Evolutionary conservation across 176 grass and related monocot genomes (phyloP).

Genomic region (Lolium multiflorum): DNA sequence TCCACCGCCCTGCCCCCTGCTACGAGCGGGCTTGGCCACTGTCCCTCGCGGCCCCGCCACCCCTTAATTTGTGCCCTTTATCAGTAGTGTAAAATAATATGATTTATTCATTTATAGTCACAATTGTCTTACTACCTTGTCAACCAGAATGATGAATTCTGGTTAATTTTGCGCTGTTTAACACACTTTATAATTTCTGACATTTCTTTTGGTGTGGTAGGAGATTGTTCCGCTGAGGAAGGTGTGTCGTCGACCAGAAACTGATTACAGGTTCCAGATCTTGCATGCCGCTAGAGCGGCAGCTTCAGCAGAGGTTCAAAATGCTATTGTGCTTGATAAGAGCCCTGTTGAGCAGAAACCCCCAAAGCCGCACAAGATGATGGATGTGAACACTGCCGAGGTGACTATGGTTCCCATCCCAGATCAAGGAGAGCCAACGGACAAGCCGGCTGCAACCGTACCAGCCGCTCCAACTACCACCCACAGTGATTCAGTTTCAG

Average conservation of each 20-base stretch:
- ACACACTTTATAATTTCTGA: not conserved
- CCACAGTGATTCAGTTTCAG: constrained; percentile 40
- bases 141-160: not conserved
- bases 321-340: constrained; percentile 35
- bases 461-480: constrained; percentile 10
- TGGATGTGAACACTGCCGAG: constrained; percentile 78
- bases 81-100: too few relatives aligned
- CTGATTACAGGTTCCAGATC: constrained; percentile 86
- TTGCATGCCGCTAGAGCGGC: constrained; percentile 54
- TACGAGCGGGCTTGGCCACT: too few relatives aligned
- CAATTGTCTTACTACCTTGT: not conserved
- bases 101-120: too few relatives aligned
- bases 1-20: too few relatives aligned
- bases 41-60: too few relatives aligned
- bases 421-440: constrained; percentile 36
- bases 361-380: constrained; percentile 65
- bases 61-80: too few relatives aligned
- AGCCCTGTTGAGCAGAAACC: constrained; percentile 44
- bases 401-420: constrained; percentile 42
- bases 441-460: not conserved
- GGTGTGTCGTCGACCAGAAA: constrained; percentile 98
- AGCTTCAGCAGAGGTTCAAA: constrained; percentile 46
- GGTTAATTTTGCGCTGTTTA: not conserved
- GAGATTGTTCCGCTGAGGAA: constrained; percentile 99
- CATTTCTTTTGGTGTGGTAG: constrained; percentile 35